Base-by-base conservation (phyloP, 805 yeast species). In the Candida parachauliodes region DNA sequence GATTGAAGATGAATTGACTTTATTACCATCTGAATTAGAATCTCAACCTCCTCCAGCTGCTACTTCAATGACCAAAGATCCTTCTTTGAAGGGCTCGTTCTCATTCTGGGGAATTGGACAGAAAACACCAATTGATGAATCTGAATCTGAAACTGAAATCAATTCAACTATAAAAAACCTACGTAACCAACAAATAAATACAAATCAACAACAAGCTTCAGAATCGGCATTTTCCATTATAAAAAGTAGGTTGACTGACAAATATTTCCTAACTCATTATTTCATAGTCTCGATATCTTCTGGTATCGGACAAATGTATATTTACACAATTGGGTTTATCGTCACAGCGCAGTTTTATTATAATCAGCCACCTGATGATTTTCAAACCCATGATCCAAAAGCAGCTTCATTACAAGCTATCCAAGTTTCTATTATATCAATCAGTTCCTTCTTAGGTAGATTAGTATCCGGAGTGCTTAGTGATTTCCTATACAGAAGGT, bases 301-400 rank as follows among this genome's bases (percentile, higher is more conserved):
- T 51, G 81, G 86, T 1, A 64, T 79, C 29, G 85, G 88, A 3
- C 89, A 83, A 53, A 74, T 77, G 56, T 84, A 83, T 51, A 83
- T 84, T 19, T 84, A 71, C 50, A 73, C 84, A 2, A 80, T 84
- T 24, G 94, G 94, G 0, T 83, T 79, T 49, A 70, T 84, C n/a
- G 83, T 81, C 8, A 54, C 60, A 3, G 71, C 74, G 2, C 73
- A 67, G 41, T 54, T 51, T 36, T 48, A 55, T 29, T 57, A 51
- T 41, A 44, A 70, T 44, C 33, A 28, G 16, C 21, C 32, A 16
- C 14, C 33, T 19, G 8, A 39, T 31, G 22, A 31, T 12, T 9
- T 19, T 3, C 26, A 17, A 26, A 12, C 30, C 2, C 41, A 34
- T 20, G 41, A 43, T 21, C 35, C 45, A 5, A 35, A 46, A 18